These are phyloP conservation scores for Sabuloglossum arenarium DNA, from an alignment of 495 filamentous ascomycete genomes.

Conservation along the genomic window DNA sequence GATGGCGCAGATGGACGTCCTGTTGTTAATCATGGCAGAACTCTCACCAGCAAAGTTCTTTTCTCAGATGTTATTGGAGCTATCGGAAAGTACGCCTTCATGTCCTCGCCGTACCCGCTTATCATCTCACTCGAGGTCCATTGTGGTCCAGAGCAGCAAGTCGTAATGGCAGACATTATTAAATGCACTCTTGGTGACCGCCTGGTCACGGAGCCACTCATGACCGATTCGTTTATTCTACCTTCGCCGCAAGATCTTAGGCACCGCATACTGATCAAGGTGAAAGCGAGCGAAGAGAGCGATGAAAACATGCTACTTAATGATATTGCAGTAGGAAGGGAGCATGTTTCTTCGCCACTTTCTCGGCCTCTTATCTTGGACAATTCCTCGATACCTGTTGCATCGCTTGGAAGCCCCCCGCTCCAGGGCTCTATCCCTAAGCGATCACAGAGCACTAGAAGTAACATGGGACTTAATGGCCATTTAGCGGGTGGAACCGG, in stretches of 20 bases:
- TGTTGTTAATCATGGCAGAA: slow-evolving; percentile 76
- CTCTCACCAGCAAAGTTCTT: slow-evolving; percentile 63
- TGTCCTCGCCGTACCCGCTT: slow-evolving; percentile 58
- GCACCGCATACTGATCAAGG: slow-evolving; percentile 75
- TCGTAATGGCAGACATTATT: slow-evolving; percentile 80
- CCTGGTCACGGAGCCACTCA: slow-evolving; percentile 53
- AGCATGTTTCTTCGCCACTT: slow-evolving; percentile 34
- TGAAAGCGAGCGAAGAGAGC: slow-evolving; percentile 43
- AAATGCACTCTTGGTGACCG: slow-evolving; percentile 56
- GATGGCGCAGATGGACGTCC: slow-evolving; percentile 74
- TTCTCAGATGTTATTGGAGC: slow-evolving; percentile 82
- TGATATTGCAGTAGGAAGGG: slow-evolving; percentile 20
- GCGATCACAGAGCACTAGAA: background rate
- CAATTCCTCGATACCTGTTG: slow-evolving; percentile 3
- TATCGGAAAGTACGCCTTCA: slow-evolving; percentile 84
- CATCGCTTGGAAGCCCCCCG: slow-evolving; percentile 24
- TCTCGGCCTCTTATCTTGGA: slow-evolving; percentile 8
- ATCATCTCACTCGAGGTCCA: slow-evolving; percentile 93
- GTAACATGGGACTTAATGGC: slow-evolving; percentile 25
- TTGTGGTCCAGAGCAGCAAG: slow-evolving; percentile 65
- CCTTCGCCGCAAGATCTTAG: slow-evolving; percentile 75
- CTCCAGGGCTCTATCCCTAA: slow-evolving; percentile 25
- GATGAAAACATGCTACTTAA: slow-evolving; percentile 17
- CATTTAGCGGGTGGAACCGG: slow-evolving; percentile 26
- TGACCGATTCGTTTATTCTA: slow-evolving; percentile 39